Evolutionary conservation across 176 grass and related monocot genomes (phyloP), one percentile per base, ranked within the genome.

Genomic region (Microstegium vimineum): DNA sequence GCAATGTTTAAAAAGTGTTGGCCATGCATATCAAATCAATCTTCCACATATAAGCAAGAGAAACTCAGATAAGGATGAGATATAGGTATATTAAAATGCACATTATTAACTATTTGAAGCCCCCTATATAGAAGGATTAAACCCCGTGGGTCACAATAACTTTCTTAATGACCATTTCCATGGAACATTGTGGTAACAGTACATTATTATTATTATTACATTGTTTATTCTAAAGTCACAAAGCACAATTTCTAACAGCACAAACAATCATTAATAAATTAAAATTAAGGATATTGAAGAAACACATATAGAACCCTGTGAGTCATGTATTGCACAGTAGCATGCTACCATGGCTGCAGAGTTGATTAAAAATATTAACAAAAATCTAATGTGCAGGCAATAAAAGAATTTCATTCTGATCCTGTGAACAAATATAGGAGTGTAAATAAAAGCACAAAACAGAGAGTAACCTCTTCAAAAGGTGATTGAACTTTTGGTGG

Each of bases 381-480:
- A 23, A 31, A 3, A 11, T 33, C 10, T 17, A 10, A 1, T 34
- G 10, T 64, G 15, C 32, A 66, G 23, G 22, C 22, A 73, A 80
- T 65, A 43, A 45, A 28, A 41, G 8, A 11, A 59, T 59, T 64
- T 22, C 33, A 69, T n/a, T 56, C 15, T 6, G 6, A 81, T 57
- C 5, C 40, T 51, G 27, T 73, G 8, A 80, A 79, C 62, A 45
- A 54, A 43, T 43, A 74, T 41, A 69, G 30, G 60, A 51, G 18
- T 76, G 56, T 69, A 42, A 79, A 79, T 34, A 34, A 8, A 83
- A 83, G 16, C 62, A 79, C 17, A 34, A 20, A 75, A 69, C 12
- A 83, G 23, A 22, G 2, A 57, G 37, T 38, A 88, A 99, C 96
- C 96, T 95, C 89, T 80, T 99, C 96, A 60, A 90, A 79, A 82